These are phyloP conservation scores for Osmanthus fragrans DNA, from an alignment of 257 asterid genomes.

Conservation along the genomic window DNA sequence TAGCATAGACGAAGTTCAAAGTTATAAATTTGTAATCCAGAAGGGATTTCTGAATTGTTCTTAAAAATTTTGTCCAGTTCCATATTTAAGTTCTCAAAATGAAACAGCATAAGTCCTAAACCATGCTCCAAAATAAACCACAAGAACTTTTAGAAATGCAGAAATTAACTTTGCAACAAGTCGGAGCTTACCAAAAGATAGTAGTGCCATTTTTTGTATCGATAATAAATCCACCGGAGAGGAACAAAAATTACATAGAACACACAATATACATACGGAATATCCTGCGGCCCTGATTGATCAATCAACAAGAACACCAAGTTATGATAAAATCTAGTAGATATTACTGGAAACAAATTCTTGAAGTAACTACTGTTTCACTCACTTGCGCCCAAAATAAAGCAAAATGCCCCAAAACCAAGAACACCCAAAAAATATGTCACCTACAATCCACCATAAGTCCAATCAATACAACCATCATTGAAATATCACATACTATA, in stretches of 20 bases:
- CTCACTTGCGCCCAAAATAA: conserved; percentile 96
- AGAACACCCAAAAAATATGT: conserved; percentile 91
- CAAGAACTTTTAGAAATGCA: not conserved
- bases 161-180: not conserved
- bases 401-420: conserved; percentile 95
- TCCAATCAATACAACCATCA: conserved; percentile 17
- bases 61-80: no score
- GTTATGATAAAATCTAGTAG: conserved; percentile 7
- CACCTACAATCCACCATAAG: conserved; percentile 54
- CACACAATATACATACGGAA: conserved; percentile 78
- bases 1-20: no score
- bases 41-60: no score
- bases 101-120: not conserved
- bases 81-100: no score
- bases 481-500: not conserved
- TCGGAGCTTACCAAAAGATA: conserved; percentile 76
- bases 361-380: conserved; percentile 11
- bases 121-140: not conserved
- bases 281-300: conserved; percentile 89
- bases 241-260: conserved; percentile 89
- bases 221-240: conserved; percentile 92
- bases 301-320: conserved; percentile 19
- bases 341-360: not conserved
- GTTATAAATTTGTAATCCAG: no score
- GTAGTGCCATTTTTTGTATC: conserved; percentile 98